phyloP scores from a whole-genome alignment of 1,284 basidiomycete species.

The Moniliophthora roreri region DNA sequence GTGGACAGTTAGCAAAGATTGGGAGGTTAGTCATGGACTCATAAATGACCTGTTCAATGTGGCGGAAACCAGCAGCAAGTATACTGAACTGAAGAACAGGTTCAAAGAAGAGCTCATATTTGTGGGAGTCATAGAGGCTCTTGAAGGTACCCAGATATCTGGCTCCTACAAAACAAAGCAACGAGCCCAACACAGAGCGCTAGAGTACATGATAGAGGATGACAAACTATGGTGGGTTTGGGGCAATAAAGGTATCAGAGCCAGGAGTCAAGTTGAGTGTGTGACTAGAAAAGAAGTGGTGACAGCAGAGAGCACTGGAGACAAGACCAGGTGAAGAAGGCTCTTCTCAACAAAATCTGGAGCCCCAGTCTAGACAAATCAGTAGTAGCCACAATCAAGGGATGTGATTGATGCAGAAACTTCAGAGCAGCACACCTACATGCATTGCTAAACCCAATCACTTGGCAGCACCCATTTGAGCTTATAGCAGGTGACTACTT shows the following conservation, averaged over 20 bases:
- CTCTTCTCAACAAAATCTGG: slow-evolving; percentile 23
- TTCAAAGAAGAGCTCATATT: too few relatives aligned
- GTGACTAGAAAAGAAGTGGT: slow-evolving; percentile 16
- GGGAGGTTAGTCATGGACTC: slow-evolving; percentile 20
- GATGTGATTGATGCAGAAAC: slow-evolving; percentile 27
- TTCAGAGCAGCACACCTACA: slow-evolving; percentile 27
- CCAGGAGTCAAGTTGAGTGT: slow-evolving; percentile 18
- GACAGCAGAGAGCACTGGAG: slow-evolving; percentile 22
- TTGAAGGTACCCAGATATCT: too few relatives aligned
- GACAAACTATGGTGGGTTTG: slow-evolving; percentile 31
- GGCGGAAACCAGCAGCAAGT: too few relatives aligned
- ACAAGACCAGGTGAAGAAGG: slow-evolving; percentile 26
- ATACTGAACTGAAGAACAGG: too few relatives aligned
- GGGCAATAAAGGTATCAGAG: slow-evolving; percentile 16
- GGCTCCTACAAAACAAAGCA: too few relatives aligned
- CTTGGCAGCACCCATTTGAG: slow-evolving; percentile 32
- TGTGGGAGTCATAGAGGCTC: too few relatives aligned
- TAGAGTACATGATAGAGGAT: slow-evolving; percentile 29
- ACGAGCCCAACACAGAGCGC: slow-evolving; percentile 25
- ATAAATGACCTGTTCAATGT: slow-evolving; percentile 28
- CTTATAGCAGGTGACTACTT: slow-evolving; percentile 34
- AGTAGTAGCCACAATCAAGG: slow-evolving; percentile 27
- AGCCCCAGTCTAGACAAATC: slow-evolving; percentile 28
- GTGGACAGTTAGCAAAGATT: slow-evolving; percentile 25
- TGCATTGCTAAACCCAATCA: slow-evolving; percentile 34